Base-by-base conservation (phyloP, 352 stramenopile species). In the Stramenopiles sp. region DNA sequence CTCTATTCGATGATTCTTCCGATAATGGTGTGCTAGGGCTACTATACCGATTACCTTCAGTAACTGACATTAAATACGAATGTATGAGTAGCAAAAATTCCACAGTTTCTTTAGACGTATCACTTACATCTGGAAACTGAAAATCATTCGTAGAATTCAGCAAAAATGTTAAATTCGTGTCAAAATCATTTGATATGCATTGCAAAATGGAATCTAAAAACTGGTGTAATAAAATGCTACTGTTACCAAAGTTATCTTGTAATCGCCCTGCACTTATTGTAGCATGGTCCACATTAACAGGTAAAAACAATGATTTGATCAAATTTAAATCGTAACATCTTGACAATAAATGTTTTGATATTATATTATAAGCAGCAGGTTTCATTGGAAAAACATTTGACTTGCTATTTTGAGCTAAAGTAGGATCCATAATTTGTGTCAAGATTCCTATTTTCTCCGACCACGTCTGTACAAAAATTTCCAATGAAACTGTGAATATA, bases 181-280 rank as follows among this genome's bases (percentile, higher is more conserved):
- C 4, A 33, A 76, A 76, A 76, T 76, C 65, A 20, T 76, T 33
- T 4, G 31, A 1, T 13, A 76, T 31, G 30, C 65, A 33, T 33
- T 76, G 65, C 13, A 76, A 76, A 76, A 76, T 76, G 4, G 65
- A 4, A 76, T 76, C 31, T 13, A 76, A 76, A 76, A 76, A 76
- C 30, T 76, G 4, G 31, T 76, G 30, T 13, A 76, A 13, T 31
- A 76, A 31, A 33, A 27, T 69, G n/a, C n/a, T n/a, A n/a, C n/a
- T n/a, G n/a, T n/a, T n/a, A n/a, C n/a, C n/a, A n/a, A n/a, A n/a
- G n/a, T n/a, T n/a, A n/a, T n/a, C n/a, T n/a, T 69, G 20, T 27
- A 27, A 27, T 69, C 27, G 20, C 53, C 20, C 20, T 69, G 53
- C 20, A 69, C 53, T 20, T 69, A 27, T 69, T 69, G 20, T 69